A percentile compares a stretch with the other conserved stretches of the same genome.
Conservation (phyloP, 1,284 basidiomycete genomes). For the Moesziomyces sp. region DNA sequence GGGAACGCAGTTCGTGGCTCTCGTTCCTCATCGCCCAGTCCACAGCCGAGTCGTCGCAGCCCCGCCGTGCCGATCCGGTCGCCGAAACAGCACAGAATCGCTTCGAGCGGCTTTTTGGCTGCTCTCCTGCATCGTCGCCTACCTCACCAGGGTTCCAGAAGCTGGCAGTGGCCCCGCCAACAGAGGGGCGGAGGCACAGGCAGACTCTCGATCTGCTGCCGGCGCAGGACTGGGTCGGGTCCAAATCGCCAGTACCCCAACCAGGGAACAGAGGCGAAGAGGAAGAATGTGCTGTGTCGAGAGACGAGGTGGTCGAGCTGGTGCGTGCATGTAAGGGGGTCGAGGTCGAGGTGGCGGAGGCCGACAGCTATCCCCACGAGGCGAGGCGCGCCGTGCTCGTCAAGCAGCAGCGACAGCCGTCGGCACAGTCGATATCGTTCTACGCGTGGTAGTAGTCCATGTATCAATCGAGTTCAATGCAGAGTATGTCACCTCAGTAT, state of each 20-base stretch:
- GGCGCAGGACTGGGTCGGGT: slow-evolving; percentile 25
- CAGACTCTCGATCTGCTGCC: slow-evolving; percentile 20
- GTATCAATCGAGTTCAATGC: no score
- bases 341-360: no score
- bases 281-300: background rate
- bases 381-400: background rate
- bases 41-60: background rate
- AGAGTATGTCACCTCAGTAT: background rate
- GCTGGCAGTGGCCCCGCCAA: no score
- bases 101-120: slow-evolving; percentile 40
- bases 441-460: slow-evolving; percentile 28
- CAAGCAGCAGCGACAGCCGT: slow-evolving; percentile 7
- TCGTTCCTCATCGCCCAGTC: slow-evolving; percentile 19
- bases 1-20: slow-evolving; percentile 27
- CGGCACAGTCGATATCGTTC: slow-evolving; percentile 30
- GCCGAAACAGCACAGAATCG: slow-evolving; percentile 21
- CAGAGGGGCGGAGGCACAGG: slow-evolving; percentile 1
- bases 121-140: slow-evolving; percentile 29
- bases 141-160: slow-evolving; percentile 3
- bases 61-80: background rate
- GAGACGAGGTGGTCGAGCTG: slow-evolving; percentile 1
- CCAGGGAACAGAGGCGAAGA: background rate
- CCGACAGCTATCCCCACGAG: slow-evolving; percentile 13
- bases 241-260: slow-evolving; percentile 15
- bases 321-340: background rate